Base-by-base conservation (phyloP, 2,329 filamentous ascomycete genomes). In the Fusarium sp. region DNA sequence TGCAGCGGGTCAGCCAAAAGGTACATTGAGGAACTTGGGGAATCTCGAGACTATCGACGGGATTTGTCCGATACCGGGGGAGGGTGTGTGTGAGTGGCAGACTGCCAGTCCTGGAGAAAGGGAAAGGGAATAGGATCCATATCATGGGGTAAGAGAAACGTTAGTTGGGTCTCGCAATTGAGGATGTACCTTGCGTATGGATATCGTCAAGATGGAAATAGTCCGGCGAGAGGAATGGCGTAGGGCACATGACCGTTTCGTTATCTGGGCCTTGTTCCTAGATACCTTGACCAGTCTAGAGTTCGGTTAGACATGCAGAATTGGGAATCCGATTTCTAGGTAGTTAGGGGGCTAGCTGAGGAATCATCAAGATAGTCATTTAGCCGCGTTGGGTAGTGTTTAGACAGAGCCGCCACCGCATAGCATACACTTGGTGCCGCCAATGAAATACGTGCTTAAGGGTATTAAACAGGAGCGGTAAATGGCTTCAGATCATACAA, bases 1-100 rank as follows among this genome's bases (percentile, higher is more conserved):
- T 49, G 26, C 44, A 42, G 72, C 63, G 72, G 72, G 72, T 69
- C 64, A 36, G 28, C 35, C 22, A 61, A 64, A 42, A 47, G 38
- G 44, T 70, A 67, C 69, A 38, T 65, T n/a, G 39, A 59, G 59
- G 44, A 70, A 70, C 66, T 70, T 63, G 58, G 55, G 55, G 33
- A 49, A 66, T 26, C 35, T 54, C 14, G 38, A 47, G 28, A 49
- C 48, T 51, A 54, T 26, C 42, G 13, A 56, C 56, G 63, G 57
- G 49, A 64, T 56, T 74, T 72, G 68, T 75, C 72, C 72, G 72
- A 74, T 74, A 69, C 63, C 72, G 68, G 72, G 69, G 70, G 24
- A 28, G 31, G 41, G 42, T 11, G 31, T 41, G 68, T 39, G 15
- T n/a, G 14, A 20, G 28, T 31, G 28, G 7, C 28, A 28, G 28